A percentile compares a stretch with the other conserved stretches of the same genome.
phyloP scores from a whole-genome alignment of 1,284 basidiomycete genomes.

The Pseudozyma thailandica region DNA sequence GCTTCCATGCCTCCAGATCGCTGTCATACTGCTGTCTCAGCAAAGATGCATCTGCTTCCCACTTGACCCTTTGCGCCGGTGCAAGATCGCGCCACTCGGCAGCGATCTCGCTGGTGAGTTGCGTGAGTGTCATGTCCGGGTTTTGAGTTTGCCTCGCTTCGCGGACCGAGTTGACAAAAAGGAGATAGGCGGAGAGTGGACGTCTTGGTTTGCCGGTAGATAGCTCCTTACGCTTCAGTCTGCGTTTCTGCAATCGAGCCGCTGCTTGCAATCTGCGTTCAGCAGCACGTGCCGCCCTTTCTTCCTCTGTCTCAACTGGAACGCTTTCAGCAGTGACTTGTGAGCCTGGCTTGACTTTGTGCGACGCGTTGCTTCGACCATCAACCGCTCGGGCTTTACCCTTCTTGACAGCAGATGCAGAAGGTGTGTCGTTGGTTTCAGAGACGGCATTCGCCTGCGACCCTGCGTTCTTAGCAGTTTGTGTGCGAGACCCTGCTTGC shows the following conservation, averaged over 20 bases:
- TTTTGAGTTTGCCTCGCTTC: conserved; percentile 26
- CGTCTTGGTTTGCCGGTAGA: conserved; percentile 36
- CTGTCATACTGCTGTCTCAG: conserved; percentile 38
- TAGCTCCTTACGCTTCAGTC: conserved; percentile 47
- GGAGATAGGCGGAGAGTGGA: conserved; percentile 41
- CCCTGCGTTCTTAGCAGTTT: not conserved
- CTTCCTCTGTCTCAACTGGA: conserved; percentile 5
- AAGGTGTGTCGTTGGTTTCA: not conserved
- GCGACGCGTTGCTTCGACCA: conserved; percentile 1
- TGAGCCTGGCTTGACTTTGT: conserved; percentile 11
- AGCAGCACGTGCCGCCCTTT: conserved; percentile 16
- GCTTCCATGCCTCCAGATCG: conserved; percentile 36
- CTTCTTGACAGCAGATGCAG: conserved; percentile 6
- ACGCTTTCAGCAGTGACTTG: not conserved
- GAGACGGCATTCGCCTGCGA: not conserved
- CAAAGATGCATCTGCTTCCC: conserved; percentile 39
- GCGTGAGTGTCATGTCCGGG: conserved; percentile 28
- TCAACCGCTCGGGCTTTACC: conserved; percentile 17
- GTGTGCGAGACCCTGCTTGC: conserved; percentile 1
- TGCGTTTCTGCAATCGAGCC: conserved; percentile 30
- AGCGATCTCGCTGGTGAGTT: conserved; percentile 40
- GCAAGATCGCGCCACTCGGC: conserved; percentile 41
- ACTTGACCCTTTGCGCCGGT: conserved; percentile 21
- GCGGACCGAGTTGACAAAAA: conserved; percentile 50
- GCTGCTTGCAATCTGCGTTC: conserved; percentile 21